Conservation (phyloP, 2,329 filamentous ascomycete species). For the Fragosphaeria purpurea region DNA sequence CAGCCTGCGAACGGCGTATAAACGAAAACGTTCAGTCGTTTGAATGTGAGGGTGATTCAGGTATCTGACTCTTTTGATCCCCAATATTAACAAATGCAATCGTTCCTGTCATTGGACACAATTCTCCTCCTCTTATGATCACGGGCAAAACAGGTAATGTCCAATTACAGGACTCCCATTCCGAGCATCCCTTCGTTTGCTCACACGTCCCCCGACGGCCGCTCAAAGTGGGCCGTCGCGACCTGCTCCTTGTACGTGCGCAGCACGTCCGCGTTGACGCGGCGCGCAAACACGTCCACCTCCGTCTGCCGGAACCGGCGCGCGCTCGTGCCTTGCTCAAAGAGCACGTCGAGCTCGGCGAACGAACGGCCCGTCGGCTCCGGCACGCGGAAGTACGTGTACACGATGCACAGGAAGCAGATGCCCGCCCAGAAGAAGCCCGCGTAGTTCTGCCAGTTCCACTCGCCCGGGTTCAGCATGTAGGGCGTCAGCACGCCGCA, state of each 20-base stretch:
- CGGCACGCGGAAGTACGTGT: constrained; percentile 71
- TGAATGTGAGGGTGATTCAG: too few relatives aligned
- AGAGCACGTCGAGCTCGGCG: constrained; percentile 76
- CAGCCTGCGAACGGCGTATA: too few relatives aligned
- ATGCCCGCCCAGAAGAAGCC: constrained; percentile 84
- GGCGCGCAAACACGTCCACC: constrained; percentile 46
- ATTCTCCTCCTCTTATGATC: too few relatives aligned
- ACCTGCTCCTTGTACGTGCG: constrained; percentile 36
- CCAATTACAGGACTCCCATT: too few relatives aligned
- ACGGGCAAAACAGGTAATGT: too few relatives aligned
- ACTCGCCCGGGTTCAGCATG: constrained; percentile 80
- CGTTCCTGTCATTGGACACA: too few relatives aligned
- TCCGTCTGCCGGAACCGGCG: constrained; percentile 58
- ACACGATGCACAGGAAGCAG: constrained; percentile 71
- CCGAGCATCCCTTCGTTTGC: too few relatives aligned
- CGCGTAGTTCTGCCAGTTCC: constrained; percentile 81
- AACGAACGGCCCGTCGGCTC: constrained; percentile 74
- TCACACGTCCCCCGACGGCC: not conserved
- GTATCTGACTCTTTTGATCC: too few relatives aligned
- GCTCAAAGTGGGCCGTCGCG: constrained; percentile 15
- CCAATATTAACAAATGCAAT: too few relatives aligned
- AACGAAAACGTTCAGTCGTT: too few relatives aligned
- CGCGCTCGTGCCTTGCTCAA: constrained; percentile 61
- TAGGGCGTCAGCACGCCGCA: constrained; percentile 77
- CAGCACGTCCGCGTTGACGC: constrained; percentile 37